A percentile compares a stretch with the other conserved stretches of the same genome.
These are phyloP conservation scores for Otatea glauca DNA, from an alignment of 176 grass and related monocot genomes.

Conservation along the genomic window DNA sequence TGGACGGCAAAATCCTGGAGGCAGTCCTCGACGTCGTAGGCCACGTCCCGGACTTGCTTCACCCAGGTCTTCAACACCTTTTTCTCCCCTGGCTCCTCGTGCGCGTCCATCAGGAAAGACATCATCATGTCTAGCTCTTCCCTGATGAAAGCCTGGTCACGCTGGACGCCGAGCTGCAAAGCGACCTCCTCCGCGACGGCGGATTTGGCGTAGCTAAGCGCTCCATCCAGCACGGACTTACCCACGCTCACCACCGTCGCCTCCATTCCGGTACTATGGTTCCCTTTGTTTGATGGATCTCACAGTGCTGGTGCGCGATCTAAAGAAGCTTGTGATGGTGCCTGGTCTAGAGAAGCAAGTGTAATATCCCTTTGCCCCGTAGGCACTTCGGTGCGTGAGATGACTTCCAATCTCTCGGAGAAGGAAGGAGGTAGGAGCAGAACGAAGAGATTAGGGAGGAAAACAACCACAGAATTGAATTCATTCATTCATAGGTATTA, in stretches of 20 bases:
- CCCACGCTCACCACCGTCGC: not conserved
- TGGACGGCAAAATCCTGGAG: not conserved
- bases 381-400: too few relatives aligned
- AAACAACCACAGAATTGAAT: too few relatives aligned
- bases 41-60: not conserved
- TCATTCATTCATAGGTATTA: too few relatives aligned
- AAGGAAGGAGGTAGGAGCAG: too few relatives aligned
- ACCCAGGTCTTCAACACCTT: not conserved
- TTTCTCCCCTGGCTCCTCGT: not conserved
- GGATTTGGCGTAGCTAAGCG: not conserved
- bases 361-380: too few relatives aligned
- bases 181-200: not conserved
- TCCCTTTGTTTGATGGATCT: too few relatives aligned
- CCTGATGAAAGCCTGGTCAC: conserved; percentile 9
- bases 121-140: not conserved
- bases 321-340: too few relatives aligned
- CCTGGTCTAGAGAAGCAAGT: too few relatives aligned
- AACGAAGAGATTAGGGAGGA: too few relatives aligned
- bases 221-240: conserved; percentile 20
- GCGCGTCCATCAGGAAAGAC: not conserved
- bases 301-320: too few relatives aligned
- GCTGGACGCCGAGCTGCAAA: conserved; percentile 33
- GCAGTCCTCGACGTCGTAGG: not conserved
- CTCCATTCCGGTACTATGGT: conserved; percentile 22
- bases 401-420: too few relatives aligned